phyloP scores from a whole-genome alignment of 2,329 filamentous ascomycete species.

The Arthrocladium fulminans region DNA sequence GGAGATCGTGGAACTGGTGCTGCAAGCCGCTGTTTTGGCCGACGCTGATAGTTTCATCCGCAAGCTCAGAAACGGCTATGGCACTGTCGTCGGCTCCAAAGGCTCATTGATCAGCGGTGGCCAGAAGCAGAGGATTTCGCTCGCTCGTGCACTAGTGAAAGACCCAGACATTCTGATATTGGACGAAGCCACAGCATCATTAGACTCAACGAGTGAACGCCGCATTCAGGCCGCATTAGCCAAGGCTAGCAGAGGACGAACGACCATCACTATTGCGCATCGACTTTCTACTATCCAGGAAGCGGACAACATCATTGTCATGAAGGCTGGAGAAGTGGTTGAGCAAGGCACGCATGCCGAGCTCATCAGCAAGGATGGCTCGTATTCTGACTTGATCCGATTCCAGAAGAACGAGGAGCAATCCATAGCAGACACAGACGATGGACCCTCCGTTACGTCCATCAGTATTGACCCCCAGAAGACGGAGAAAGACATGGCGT shows the following conservation, averaged over 20 bases:
- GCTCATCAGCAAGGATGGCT: constrained; percentile 29
- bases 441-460: background rate
- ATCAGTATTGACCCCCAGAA: background rate
- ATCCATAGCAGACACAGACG: background rate
- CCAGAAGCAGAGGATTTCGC: constrained; percentile 86
- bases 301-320: constrained; percentile 32
- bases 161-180: constrained; percentile 65
- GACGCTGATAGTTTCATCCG: constrained; percentile 52
- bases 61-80: constrained; percentile 41
- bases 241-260: constrained; percentile 24
- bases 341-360: constrained; percentile 29
- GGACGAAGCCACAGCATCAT: constrained; percentile 31
- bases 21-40: constrained; percentile 42
- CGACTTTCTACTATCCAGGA: constrained; percentile 29
- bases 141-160: constrained; percentile 74
- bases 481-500: background rate
- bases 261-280: constrained; percentile 24
- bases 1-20: constrained; percentile 45
- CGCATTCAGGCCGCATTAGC: constrained; percentile 28
- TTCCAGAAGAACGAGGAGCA: constrained; percentile 31
- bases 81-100: constrained; percentile 52
- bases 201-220: constrained; percentile 30
- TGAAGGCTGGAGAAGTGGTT: constrained; percentile 27
- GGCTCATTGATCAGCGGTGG: constrained; percentile 77
- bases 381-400: constrained; percentile 43